Conservation (phyloP, 306 rosid genomes). For the Alnus glutinosa region DNA sequence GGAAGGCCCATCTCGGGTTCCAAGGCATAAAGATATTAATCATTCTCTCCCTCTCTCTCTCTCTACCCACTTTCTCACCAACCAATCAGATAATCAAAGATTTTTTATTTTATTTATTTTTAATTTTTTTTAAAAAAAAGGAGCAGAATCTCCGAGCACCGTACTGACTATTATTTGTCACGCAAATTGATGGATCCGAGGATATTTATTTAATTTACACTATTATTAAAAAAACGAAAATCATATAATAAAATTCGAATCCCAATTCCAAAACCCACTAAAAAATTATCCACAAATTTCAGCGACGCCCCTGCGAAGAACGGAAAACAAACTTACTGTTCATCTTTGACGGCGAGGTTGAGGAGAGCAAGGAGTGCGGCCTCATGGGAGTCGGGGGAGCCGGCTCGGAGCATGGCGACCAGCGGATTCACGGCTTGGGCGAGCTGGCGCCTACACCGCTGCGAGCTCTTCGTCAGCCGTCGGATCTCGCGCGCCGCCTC, state of each 20-base stretch:
- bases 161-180: background rate
- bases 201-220: background rate
- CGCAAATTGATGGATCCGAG: constrained; percentile 28
- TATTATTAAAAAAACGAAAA: background rate
- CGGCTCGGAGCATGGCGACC: constrained; percentile 61
- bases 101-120: no score
- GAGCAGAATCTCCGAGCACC: constrained; percentile 26
- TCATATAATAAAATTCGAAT: background rate
- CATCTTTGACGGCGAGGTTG: constrained; percentile 96
- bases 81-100: constrained; percentile 18
- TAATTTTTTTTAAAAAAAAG: no score
- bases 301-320: background rate
- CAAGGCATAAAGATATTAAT: background rate
- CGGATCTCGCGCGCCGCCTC: constrained; percentile 84
- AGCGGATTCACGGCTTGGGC: constrained; percentile 62
- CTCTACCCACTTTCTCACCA: constrained; percentile 10
- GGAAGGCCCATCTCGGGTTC: constrained; percentile 1
- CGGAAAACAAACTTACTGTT: constrained; percentile 48
- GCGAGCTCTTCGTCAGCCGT: constrained; percentile 86
- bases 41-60: background rate
- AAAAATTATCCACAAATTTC: constrained; percentile 4
- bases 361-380: constrained; percentile 88
- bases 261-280: constrained; percentile 15
- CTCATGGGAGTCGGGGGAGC: constrained; percentile 67
- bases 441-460: constrained; percentile 84